Conservation (phyloP, 2,329 filamentous ascomycete species). For the Penicillium freii region DNA sequence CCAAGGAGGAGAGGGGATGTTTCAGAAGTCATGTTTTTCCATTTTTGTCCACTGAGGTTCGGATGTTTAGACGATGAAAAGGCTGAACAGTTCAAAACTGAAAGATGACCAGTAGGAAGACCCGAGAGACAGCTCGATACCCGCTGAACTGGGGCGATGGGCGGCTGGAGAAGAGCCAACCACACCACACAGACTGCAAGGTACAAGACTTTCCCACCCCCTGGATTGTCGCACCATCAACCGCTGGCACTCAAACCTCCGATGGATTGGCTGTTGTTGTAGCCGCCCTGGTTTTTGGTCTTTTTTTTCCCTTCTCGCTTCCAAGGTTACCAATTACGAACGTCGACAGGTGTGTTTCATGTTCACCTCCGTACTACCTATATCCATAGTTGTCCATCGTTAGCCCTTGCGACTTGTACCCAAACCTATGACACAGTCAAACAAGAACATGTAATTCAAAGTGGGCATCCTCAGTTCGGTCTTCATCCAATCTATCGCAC, state of each 20-base stretch:
- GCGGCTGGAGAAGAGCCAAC: slow-evolving; percentile 23
- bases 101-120: slow-evolving; percentile 15
- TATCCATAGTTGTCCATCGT: neutral
- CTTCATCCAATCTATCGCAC: neutral
- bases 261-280: slow-evolving; percentile 17
- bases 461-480: neutral
- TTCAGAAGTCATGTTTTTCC: slow-evolving; percentile 10
- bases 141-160: slow-evolving; percentile 11
- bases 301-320: slow-evolving; percentile 10
- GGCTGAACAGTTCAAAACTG: neutral
- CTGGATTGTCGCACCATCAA: slow-evolving; percentile 22
- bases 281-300: neutral
- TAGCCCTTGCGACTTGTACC: slow-evolving; percentile 14
- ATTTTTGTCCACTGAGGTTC: neutral
- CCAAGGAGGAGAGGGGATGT: slow-evolving; percentile 18
- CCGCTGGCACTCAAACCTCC: slow-evolving; percentile 6
- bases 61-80: neutral
- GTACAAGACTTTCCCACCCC: slow-evolving; percentile 10
- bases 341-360: neutral
- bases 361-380: neutral
- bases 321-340: slow-evolving; percentile 13
- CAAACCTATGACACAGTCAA: slow-evolving; percentile 11
- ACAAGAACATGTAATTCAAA: neutral
- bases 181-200: slow-evolving; percentile 16
- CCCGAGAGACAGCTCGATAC: slow-evolving; percentile 12